Evolutionary conservation across 1,139 yeast species (phyloP).

Genomic region (Ogataea hybrid): DNA sequence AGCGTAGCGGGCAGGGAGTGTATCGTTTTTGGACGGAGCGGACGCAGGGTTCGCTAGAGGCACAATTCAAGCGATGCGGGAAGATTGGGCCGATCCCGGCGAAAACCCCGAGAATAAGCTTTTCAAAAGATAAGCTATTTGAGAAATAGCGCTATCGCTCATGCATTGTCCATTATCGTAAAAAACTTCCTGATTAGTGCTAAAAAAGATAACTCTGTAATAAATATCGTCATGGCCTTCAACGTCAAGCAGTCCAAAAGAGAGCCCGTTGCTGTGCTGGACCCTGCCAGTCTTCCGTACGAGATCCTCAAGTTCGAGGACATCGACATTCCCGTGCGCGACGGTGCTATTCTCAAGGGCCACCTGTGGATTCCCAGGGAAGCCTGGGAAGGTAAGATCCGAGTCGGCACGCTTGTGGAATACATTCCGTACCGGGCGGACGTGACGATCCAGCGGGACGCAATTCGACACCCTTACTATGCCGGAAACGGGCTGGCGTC

Average conservation of each 20-base stretch:
- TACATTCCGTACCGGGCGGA: constrained; percentile 45
- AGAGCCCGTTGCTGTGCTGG: constrained; percentile 24
- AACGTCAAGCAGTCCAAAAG: constrained; percentile 27
- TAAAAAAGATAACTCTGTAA: not conserved
- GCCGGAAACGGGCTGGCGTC: constrained; percentile 44
- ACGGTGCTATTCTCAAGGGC: constrained; percentile 37
- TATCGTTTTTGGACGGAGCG: no score
- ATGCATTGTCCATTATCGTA: not conserved
- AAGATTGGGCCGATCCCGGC: no score
- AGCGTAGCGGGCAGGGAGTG: no score
- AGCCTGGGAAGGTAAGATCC: constrained; percentile 22
- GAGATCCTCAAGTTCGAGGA: constrained; percentile 34
- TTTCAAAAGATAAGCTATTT: no score
- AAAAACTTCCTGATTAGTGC: not conserved
- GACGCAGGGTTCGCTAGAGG: no score
- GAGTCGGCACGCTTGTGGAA: constrained; percentile 39
- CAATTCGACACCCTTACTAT: constrained; percentile 42
- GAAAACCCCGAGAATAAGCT: no score
- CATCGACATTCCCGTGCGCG: constrained; percentile 36
- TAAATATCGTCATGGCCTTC: constrained; percentile 25
- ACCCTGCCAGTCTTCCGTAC: constrained; percentile 31
- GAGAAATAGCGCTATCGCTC: no score
- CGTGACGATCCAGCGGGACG: constrained; percentile 38
- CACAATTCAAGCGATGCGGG: no score
- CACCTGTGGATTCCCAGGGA: constrained; percentile 41